Percentiles rank a stretch among this genome's conserved stretches.
phyloP scores from a whole-genome alignment of 257 asterid species.

The Jacaranda copaia region DNA sequence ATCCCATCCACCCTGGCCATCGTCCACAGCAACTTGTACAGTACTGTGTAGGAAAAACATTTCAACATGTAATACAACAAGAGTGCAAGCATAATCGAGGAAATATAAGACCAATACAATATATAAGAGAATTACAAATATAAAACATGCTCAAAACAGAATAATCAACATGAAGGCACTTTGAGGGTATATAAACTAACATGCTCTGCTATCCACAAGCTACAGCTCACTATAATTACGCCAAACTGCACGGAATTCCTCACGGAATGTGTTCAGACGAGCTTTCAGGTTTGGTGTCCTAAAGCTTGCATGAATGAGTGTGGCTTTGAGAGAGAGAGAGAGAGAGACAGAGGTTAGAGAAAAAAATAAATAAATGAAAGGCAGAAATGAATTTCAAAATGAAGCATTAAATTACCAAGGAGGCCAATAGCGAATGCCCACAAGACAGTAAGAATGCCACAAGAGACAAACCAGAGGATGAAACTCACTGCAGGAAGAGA shows the following conservation, averaged over 20 bases:
- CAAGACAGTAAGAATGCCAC: slow-evolving; percentile 70
- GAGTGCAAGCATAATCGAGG: slow-evolving; percentile 2
- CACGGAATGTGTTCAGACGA: slow-evolving; percentile 94
- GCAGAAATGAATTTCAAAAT: slow-evolving; percentile 24
- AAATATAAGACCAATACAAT: not conserved
- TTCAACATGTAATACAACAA: slow-evolving; percentile 21
- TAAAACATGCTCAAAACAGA: slow-evolving; percentile 2
- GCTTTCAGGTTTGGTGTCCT: slow-evolving; percentile 98
- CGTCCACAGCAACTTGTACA: not conserved
- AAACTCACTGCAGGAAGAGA: slow-evolving; percentile 65
- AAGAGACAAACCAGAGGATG: slow-evolving; percentile 83
- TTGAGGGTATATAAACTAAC: slow-evolving; percentile 45
- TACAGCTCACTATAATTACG: slow-evolving; percentile 94
- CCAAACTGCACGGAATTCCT: slow-evolving; percentile 98
- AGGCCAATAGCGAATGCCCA: slow-evolving; percentile 78
- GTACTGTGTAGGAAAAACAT: slow-evolving; percentile 14
- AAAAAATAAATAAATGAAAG: slow-evolving; percentile 6
- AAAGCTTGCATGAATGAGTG: slow-evolving; percentile 85
- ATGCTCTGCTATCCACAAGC: slow-evolving; percentile 36
- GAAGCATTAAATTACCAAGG: slow-evolving; percentile 63
- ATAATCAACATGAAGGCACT: slow-evolving; percentile 17
- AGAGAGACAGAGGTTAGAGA: slow-evolving; percentile 31
- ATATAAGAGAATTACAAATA: not conserved
- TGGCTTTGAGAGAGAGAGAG: slow-evolving; percentile 56
- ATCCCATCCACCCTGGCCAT: slow-evolving; percentile 18